A percentile compares a stretch with the other conserved stretches of the same genome.
Conservation (phyloP, 306 rosid species). For the Gillenia trifoliata region DNA sequence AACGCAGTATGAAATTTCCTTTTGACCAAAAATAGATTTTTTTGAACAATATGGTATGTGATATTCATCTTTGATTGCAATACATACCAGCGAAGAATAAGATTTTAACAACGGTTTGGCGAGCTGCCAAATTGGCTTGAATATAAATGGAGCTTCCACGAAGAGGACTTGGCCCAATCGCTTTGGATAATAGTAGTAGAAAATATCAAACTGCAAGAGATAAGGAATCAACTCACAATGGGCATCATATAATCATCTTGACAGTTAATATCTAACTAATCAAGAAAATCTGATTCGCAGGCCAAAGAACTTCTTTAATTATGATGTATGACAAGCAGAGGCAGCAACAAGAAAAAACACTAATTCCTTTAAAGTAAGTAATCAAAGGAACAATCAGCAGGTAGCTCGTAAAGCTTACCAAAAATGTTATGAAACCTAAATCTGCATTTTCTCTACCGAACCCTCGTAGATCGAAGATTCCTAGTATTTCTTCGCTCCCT, state of each 20-base stretch:
- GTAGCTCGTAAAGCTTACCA: conserved; percentile 43
- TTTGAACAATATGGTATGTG: not conserved
- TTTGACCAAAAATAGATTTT: not conserved
- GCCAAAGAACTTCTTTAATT: not conserved
- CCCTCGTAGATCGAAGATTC: conserved; percentile 77
- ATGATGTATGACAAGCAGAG: not conserved
- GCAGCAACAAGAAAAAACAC: not conserved
- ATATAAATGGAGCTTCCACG: conserved; percentile 84
- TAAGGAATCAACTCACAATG: conserved; percentile 4
- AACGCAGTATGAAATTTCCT: not conserved
- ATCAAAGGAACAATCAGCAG: conserved; percentile 10
- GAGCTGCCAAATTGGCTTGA: conserved; percentile 83
- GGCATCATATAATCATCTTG: not conserved
- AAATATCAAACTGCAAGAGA: conserved; percentile 72
- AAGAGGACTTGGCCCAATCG: conserved; percentile 75
- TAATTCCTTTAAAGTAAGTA: not conserved
- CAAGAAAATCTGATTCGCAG: not conserved
- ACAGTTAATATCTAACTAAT: not conserved
- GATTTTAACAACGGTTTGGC: conserved; percentile 75
- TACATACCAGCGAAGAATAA: conserved; percentile 77
- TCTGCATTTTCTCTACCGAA: conserved; percentile 73
- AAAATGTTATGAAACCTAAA: conserved; percentile 60
- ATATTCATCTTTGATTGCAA: not conserved
- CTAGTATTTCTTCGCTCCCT: conserved; percentile 70
- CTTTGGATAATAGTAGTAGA: conserved; percentile 81